Base-by-base conservation (phyloP, 495 filamentous ascomycete genomes). In the Amniculicola lignicola region DNA sequence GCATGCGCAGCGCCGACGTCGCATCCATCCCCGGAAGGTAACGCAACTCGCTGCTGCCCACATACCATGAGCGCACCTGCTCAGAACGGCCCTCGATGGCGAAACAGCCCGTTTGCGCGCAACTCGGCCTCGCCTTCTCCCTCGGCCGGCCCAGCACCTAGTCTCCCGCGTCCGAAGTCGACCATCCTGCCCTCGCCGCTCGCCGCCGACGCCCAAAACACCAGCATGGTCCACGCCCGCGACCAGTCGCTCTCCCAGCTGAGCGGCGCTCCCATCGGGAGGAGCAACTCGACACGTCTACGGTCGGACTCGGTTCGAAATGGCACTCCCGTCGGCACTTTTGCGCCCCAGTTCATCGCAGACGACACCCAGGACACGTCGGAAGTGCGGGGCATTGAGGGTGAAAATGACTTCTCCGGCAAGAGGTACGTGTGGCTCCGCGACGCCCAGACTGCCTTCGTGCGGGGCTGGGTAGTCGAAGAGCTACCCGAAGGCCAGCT, bases 391-490 rank as follows among this genome's bases (percentile, higher is more conserved):
- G 85, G 87, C 4, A 85, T 93, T 45, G 90, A 96, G 69, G 91
- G 90, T 40, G 90, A 95, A 66, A 95, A 93, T 72, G 94, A 97
- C 76, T 96, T 99, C 70, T 97, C 93, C 0, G 94, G 94, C n/a
- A 95, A 90, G 70, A 82, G 93, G 75, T 97, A 96, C 78, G 90
- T 99, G 49, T 99, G 94, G 94, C 74, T 97, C 62, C 84, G 83
- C 69, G 90, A 99, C 71, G 76, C 87, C 1, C 78, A 90, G 65
- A 79, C 79, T 53, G 93, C 93, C 4, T 99, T 99, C 67, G 81
- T 96, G 16, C 88, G 89, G 57, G 94, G 91, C 2, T 89, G 90
- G 77, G 84, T 99, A 18, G 75, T 96, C 48, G 86, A 96, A 62
- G 92, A 96, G 52, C 71, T 84, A 25, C 79, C 74, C 15, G 82